These are phyloP conservation scores for Scortechinia acanthostroma DNA, from an alignment of 2,329 filamentous ascomycete genomes.

Conservation along the genomic window DNA sequence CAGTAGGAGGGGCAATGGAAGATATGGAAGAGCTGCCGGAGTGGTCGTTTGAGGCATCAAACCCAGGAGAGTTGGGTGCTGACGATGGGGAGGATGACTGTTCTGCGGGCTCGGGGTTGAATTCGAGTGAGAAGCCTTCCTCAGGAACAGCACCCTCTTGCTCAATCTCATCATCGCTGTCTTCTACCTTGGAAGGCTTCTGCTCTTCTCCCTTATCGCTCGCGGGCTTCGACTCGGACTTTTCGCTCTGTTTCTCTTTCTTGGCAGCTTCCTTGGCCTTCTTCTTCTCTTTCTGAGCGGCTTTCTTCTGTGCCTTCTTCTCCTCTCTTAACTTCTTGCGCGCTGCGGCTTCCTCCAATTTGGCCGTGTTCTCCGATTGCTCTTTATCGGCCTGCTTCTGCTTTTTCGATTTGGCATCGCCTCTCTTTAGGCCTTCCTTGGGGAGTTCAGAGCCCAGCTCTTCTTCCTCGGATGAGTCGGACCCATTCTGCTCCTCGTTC, in stretches of 20 bases:
- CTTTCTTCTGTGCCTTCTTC: conserved; percentile 10
- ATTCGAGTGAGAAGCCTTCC: conserved; percentile 19
- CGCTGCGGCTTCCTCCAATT: neutral
- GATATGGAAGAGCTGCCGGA: conserved; percentile 37
- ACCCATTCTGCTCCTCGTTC: neutral
- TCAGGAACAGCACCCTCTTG: conserved; percentile 21
- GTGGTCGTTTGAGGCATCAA: conserved; percentile 28
- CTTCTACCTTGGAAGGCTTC: neutral
- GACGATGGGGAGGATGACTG: conserved; percentile 21
- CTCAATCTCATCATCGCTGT: conserved; percentile 9
- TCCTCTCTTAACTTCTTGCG: conserved; percentile 3
- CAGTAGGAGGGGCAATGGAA: conserved; percentile 24
- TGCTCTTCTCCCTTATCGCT: neutral
- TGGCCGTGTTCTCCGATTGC: conserved; percentile 6
- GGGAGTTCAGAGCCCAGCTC: neutral
- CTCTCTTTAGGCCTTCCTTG: neutral
- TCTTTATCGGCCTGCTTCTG: neutral
- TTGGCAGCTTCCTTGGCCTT: conserved; percentile 1
- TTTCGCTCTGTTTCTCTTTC: conserved; percentile 10
- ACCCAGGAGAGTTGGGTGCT: conserved; percentile 19
- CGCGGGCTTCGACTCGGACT: conserved; percentile 11
- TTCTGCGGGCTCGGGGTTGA: conserved; percentile 16
- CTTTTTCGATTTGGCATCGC: neutral
- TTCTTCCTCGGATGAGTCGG: neutral
- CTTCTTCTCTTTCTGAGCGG: conserved; percentile 10